phyloP scores from a whole-genome alignment of 2,329 filamentous ascomycete genomes.

The Capronia coronata region DNA sequence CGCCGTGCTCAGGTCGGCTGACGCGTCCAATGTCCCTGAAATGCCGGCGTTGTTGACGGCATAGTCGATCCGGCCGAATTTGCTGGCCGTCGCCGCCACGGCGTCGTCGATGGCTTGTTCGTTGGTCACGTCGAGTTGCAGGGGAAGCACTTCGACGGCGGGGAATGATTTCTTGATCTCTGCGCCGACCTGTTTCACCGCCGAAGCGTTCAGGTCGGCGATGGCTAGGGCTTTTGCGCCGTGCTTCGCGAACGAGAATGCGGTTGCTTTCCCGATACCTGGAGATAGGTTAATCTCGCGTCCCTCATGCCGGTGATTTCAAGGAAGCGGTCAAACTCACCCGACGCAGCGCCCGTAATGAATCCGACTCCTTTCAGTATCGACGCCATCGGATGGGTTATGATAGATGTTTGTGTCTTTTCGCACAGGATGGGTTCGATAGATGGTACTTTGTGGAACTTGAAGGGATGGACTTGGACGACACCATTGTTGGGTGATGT shows the following conservation, averaged over 20 bases:
- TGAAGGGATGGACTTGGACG: too few species aligned
- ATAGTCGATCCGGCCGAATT: conserved; percentile 51
- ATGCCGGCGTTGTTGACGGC: conserved; percentile 54
- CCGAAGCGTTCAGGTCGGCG: conserved; percentile 10
- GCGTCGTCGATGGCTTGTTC: conserved; percentile 34
- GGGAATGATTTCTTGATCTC: conserved; percentile 9
- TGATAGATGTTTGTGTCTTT: too few species aligned
- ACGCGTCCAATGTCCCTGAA: conserved; percentile 38
- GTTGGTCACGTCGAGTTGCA: conserved; percentile 42
- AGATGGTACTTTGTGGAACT: too few species aligned
- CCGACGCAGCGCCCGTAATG: conserved; percentile 17
- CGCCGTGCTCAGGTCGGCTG: conserved; percentile 42
- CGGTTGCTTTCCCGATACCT: conserved; percentile 19
- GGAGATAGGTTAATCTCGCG: not conserved
- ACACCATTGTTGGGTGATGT: too few species aligned
- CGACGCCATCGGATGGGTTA: conserved; percentile 8
- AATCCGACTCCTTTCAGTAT: conserved; percentile 15
- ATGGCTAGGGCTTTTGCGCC: conserved; percentile 7
- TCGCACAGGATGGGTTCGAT: too few species aligned
- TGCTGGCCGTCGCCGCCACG: conserved; percentile 34
- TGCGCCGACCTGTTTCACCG: conserved; percentile 5
- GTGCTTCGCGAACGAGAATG: conserved; percentile 9
- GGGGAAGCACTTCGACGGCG: conserved; percentile 34
- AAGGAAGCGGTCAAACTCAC: too few species aligned
- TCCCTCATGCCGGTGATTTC: too few species aligned